Percentiles rank a stretch among this genome's conserved stretches.
These are phyloP conservation scores for Yamadazyma oceani DNA, from an alignment of 1,139 yeast species.

Conservation along the genomic window DNA sequence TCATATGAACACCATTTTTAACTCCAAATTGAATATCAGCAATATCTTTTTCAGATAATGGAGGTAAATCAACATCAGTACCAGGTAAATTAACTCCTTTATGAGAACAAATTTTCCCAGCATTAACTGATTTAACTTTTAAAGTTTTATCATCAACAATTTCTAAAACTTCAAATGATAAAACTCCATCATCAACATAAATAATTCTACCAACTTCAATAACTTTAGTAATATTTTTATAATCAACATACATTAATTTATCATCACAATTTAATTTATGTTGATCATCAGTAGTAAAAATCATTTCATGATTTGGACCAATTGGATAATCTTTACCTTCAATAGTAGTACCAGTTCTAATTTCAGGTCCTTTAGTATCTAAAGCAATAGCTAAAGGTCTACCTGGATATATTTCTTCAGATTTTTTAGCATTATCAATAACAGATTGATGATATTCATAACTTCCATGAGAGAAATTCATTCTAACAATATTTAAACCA, in stretches of 20 bases:
- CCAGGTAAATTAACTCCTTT: slow-evolving; percentile 99
- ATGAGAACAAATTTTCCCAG: slow-evolving; percentile 94
- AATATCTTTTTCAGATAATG: slow-evolving; percentile 94
- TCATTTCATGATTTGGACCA: slow-evolving; percentile 84
- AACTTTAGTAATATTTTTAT: slow-evolving; percentile 94
- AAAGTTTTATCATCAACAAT: slow-evolving; percentile 76
- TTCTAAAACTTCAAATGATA: slow-evolving; percentile 89
- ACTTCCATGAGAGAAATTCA: slow-evolving; percentile 98
- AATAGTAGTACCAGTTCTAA: slow-evolving; percentile 94
- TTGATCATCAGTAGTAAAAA: slow-evolving; percentile 85
- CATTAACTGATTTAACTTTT: slow-evolving; percentile 85
- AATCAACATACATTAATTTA: slow-evolving; percentile 84
- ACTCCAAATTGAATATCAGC: slow-evolving; percentile 92
- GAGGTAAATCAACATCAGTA: slow-evolving; percentile 98
- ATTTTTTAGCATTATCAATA: slow-evolving; percentile 91
- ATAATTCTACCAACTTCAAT: slow-evolving; percentile 84
- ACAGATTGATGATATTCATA: slow-evolving; percentile 97
- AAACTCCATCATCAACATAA: slow-evolving; percentile 96
- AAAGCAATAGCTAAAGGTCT: slow-evolving; percentile 98
- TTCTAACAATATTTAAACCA: slow-evolving; percentile 95
- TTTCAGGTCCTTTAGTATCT: slow-evolving; percentile 99
- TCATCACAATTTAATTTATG: slow-evolving; percentile 73
- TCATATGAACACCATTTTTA: slow-evolving; percentile 95
- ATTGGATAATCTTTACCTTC: slow-evolving; percentile 81
- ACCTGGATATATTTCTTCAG: slow-evolving; percentile 87